Conservation (phyloP, 441 rosid genomes). For the Populus hybrid region DNA sequence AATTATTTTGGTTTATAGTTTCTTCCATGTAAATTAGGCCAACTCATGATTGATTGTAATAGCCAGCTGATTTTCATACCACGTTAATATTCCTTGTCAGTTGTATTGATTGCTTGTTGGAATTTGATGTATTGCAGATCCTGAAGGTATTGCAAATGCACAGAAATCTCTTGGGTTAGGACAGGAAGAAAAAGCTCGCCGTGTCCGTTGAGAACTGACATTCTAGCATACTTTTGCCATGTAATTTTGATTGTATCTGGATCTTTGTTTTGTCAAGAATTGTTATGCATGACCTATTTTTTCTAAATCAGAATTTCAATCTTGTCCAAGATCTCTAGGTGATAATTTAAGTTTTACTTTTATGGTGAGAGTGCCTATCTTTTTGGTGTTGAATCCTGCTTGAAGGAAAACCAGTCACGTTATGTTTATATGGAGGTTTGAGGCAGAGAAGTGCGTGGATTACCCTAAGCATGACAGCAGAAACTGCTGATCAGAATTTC, state of each 20-base stretch:
- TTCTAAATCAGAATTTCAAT: neutral
- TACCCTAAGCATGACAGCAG: neutral
- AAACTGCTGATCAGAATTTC: no score
- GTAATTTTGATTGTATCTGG: conserved; percentile 7
- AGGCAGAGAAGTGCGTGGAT: neutral
- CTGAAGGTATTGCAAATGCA: conserved; percentile 91
- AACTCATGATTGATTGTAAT: neutral
- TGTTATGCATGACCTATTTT: neutral
- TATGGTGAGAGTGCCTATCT: neutral
- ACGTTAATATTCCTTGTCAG: neutral
- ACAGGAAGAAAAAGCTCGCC: conserved; percentile 87
- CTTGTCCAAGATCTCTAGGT: neutral
- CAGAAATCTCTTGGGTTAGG: conserved; percentile 93
- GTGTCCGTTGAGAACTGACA: conserved; percentile 47
- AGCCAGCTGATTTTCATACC: neutral
- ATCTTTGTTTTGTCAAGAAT: neutral
- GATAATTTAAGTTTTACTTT: neutral
- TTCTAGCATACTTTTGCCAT: neutral
- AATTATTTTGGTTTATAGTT: neutral
- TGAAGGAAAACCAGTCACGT: neutral
- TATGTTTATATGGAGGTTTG: neutral
- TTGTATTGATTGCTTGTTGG: neutral
- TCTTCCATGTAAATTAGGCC: neutral
- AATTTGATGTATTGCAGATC: conserved; percentile 54
- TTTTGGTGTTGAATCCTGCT: neutral